These are phyloP conservation scores for Phylloboletellus chloephorus DNA, from an alignment of 1,284 basidiomycete genomes.

Conservation along the genomic window DNA sequence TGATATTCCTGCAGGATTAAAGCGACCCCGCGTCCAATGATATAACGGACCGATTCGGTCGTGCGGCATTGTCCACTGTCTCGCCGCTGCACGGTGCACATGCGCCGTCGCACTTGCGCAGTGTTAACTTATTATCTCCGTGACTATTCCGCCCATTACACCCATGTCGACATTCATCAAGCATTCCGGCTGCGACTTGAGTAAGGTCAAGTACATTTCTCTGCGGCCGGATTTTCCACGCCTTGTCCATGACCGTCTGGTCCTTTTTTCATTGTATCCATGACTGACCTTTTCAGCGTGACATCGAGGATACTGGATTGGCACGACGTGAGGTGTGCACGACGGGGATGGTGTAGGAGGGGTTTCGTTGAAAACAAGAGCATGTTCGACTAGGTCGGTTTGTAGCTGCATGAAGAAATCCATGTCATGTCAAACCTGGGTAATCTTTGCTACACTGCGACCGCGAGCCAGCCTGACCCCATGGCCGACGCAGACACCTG, in stretches of 20 bases:
- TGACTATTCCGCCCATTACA: slow-evolving; percentile 8
- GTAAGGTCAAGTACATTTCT: slow-evolving; percentile 32
- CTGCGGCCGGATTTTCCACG: slow-evolving; percentile 2
- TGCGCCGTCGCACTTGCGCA: slow-evolving; percentile 8
- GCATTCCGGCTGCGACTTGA: slow-evolving; percentile 6
- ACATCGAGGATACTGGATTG: slow-evolving; percentile 11
- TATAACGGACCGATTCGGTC: background rate
- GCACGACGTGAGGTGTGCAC: slow-evolving; percentile 2
- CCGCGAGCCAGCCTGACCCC: background rate
- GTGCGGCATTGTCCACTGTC: background rate
- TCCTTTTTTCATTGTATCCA: slow-evolving; percentile 10
- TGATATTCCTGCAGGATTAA: slow-evolving; percentile 24
- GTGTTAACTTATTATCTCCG: slow-evolving; percentile 29
- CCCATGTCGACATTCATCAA: slow-evolving; percentile 9
- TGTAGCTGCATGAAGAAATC: slow-evolving; percentile 11
- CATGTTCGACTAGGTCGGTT: slow-evolving; percentile 11
- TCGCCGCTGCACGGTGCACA: slow-evolving; percentile 1
- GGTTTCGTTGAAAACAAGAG: slow-evolving; percentile 5
- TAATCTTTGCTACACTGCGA: background rate
- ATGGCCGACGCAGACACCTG: slow-evolving; percentile 74
- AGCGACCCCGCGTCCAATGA: slow-evolving; percentile 36
- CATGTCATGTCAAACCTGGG: background rate
- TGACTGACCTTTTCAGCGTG: slow-evolving; percentile 29
- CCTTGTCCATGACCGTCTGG: slow-evolving; percentile 1
- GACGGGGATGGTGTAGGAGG: slow-evolving; percentile 4